Conservation (phyloP, 169 alveolate genomes). For the Plasmodium falciparum region DNA sequence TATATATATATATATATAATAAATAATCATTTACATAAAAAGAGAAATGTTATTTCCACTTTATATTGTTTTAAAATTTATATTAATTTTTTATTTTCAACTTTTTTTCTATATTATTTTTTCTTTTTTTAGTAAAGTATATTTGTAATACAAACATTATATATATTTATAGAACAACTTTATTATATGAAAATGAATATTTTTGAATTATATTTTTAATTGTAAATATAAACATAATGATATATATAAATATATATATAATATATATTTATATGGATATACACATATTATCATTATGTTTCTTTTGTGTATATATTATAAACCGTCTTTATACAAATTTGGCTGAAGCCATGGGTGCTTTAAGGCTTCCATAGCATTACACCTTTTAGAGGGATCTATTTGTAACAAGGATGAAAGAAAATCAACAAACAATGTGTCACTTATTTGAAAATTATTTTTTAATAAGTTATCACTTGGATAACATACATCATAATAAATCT, state of each 20-base stretch:
- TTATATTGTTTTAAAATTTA: no score
- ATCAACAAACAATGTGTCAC: conserved; percentile 55
- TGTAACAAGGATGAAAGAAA: conserved; percentile 81
- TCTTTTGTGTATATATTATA: background rate
- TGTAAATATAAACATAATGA: background rate
- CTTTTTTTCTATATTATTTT: no score
- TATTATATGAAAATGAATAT: no score
- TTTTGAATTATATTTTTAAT: no score
- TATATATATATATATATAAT: no score
- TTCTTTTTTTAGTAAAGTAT: no score
- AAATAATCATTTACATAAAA: no score
- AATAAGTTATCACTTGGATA: conserved; percentile 58
- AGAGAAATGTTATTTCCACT: no score
- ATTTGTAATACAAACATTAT: no score
- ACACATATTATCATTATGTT: background rate
- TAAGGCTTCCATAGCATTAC: conserved; percentile 93
- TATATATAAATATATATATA: background rate
- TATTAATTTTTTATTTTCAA: no score
- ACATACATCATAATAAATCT: conserved; percentile 72
- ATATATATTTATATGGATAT: background rate
- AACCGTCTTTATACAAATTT: conserved; percentile 65
- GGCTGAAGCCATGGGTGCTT: conserved; percentile 93
- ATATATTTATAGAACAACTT: no score
- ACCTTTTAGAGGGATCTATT: conserved; percentile 91
- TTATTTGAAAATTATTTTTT: conserved; percentile 52